Evolutionary conservation across 2,329 filamentous ascomycete genomes (phyloP), one percentile per base, ranked within the genome.

Genomic region (Metarhizium anisopliae): DNA sequence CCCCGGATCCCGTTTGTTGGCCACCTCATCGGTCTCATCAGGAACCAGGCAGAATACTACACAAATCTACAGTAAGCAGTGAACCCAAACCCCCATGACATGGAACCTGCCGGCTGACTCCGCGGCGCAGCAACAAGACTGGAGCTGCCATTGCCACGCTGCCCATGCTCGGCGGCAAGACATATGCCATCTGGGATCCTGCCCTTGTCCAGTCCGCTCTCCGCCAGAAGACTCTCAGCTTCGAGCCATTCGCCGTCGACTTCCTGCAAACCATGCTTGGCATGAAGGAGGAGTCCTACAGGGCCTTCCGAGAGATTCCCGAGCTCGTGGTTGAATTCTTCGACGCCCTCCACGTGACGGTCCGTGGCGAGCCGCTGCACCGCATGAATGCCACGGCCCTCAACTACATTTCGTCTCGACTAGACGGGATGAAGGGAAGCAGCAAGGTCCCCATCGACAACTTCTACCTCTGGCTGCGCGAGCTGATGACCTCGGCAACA

Each of bases 161-260:
- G 2, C 74, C 72, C 2, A 73, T 78, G 60, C 63, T 77, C 25
- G 68, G 65, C 47, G 63, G 67, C 29, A 74, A 74, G 45, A 67
- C 75, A 14, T 81, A 80, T 58, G 63, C 77, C 36, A 70, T 78
- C 30, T 73, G 68, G 47, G 69, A 70, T 8, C 72, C 77, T 3
- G 55, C 59, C 0, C 64, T 79, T 7, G 66, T 74, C 18, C 66
- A 70, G 47, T 68, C 70, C 2, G 70, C 73, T 4, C 72, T 76
- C 56, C 70, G 74, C 32, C 68, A 69, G 45, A 72, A 71, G 51
- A 69, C 71, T 8, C 63, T 80, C 18, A 70, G 67, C 2, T 79
- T 79, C 60, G 70, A 74, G 30, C 70, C 72, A 1, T 68, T 79
- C 47, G 66, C 72, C 8, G 55, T 70, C 3, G 67, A 72, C 18